Percentiles rank a stretch among this genome's conserved stretches.
Conservation (phyloP, 352 stramenopile species). For the Phytophthora pisi region DNA sequence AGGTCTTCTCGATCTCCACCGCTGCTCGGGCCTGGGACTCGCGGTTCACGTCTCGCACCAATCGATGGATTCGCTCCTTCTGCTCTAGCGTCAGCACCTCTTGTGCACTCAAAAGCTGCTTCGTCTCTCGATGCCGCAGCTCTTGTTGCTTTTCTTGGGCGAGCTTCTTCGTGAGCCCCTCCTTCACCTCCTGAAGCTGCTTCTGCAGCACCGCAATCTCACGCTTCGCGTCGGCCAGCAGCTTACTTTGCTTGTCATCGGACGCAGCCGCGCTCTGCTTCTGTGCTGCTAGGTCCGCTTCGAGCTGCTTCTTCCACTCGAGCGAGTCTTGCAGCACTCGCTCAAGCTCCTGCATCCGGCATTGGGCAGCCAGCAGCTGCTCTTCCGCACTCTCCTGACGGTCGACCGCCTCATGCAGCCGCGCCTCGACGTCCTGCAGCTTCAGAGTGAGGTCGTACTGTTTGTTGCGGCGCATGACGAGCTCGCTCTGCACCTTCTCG, state of each 20-base stretch:
- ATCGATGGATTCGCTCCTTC: constrained; percentile 57
- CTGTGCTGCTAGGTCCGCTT: constrained; percentile 38
- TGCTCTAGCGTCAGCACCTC: constrained; percentile 48
- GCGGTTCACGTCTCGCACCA: constrained; percentile 58
- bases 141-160: constrained; percentile 50
- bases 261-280: constrained; percentile 9
- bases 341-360: constrained; percentile 71
- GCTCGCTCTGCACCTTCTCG: constrained; percentile 70
- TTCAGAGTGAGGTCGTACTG: constrained; percentile 82
- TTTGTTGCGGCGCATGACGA: constrained; percentile 74
- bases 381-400: constrained; percentile 48
- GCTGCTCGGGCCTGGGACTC: constrained; percentile 56
- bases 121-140: constrained; percentile 43
- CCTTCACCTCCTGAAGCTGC: constrained; percentile 59
- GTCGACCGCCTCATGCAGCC: constrained; percentile 48
- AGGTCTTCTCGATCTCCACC: constrained; percentile 53
- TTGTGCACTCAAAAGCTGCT: constrained; percentile 38
- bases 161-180: constrained; percentile 34
- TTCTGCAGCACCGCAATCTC: constrained; percentile 44
- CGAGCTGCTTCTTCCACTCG: constrained; percentile 53
- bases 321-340: constrained; percentile 60
- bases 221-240: constrained; percentile 21
- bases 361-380: constrained; percentile 46
- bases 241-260: constrained; percentile 15
- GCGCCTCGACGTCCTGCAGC: constrained; percentile 63